phyloP scores from a whole-genome alignment of 768 basidiomycete species.

The Russula griseocarnosa region DNA sequence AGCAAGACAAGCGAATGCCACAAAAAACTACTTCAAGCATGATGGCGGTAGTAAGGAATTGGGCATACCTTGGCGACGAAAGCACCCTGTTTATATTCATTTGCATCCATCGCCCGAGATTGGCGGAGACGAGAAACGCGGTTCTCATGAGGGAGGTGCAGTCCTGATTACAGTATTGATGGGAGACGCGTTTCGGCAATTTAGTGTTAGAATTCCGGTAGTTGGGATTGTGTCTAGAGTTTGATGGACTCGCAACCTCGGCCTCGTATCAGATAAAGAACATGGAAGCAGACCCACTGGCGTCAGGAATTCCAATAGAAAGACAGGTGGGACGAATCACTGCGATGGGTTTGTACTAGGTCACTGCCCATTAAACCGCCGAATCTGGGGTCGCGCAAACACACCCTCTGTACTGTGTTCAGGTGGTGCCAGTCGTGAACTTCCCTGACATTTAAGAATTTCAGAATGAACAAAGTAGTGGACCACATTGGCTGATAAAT shows the following conservation, averaged over 20 bases:
- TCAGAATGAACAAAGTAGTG: too few relatives aligned
- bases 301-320: background rate
- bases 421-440: too few relatives aligned
- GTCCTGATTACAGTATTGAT: background rate
- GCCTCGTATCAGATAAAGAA: background rate
- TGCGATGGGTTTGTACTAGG: background rate
- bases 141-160: background rate
- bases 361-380: background rate
- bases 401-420: too few relatives aligned
- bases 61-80: background rate
- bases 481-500: too few relatives aligned
- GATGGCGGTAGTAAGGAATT: background rate
- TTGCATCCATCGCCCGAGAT: background rate
- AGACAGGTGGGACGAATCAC: background rate
- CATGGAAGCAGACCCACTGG: background rate
- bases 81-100: background rate
- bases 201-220: too few relatives aligned
- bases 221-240: background rate
- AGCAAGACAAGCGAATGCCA: background rate
- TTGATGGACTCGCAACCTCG: background rate
- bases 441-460: too few relatives aligned
- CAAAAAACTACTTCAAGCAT: background rate
- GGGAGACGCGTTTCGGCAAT: background rate
- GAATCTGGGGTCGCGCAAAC: background rate
- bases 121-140: background rate